Evolutionary conservation across 2,329 filamentous ascomycete species (phyloP).

Genomic region (Neofusicoccum sp.): DNA sequence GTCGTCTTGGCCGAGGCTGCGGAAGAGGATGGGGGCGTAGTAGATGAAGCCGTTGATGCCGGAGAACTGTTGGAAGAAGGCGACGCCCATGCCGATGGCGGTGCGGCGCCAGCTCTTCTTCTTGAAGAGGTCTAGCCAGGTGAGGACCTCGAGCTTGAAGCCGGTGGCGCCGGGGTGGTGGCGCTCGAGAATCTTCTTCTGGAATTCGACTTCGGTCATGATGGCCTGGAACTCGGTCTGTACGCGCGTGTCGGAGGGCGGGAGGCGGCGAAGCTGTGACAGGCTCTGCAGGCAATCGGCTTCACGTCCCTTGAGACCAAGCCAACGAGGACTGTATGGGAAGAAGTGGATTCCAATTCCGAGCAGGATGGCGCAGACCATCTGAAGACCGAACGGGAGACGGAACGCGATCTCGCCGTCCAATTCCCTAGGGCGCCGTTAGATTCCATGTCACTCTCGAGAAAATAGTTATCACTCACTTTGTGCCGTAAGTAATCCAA

Average conservation of each 20-base stretch:
- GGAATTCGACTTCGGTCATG: constrained; percentile 26
- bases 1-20: constrained; percentile 39
- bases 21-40: constrained; percentile 51
- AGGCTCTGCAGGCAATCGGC: constrained; percentile 33
- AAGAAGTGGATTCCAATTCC: constrained; percentile 36
- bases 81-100: constrained; percentile 41
- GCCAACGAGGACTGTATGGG: constrained; percentile 40
- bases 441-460: background rate
- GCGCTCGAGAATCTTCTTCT: constrained; percentile 18
- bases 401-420: constrained; percentile 50
- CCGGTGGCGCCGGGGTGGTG: constrained; percentile 13
- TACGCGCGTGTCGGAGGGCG: constrained; percentile 23
- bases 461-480: constrained; percentile 28
- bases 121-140: constrained; percentile 47
- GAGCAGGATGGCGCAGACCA: constrained; percentile 38
- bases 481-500: constrained; percentile 48
- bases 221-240: constrained; percentile 27
- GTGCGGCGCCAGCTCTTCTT: constrained; percentile 48
- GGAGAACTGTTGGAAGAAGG: constrained; percentile 50
- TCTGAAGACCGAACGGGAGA: constrained; percentile 52
- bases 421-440: constrained; percentile 30
- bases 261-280: constrained; percentile 31
- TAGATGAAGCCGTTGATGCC: constrained; percentile 51
- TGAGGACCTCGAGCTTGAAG: constrained; percentile 19
- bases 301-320: constrained; percentile 33